These are phyloP conservation scores for Umbellularia californica DNA, from an alignment of 164 flowering plant genomes.

Conservation along the genomic window DNA sequence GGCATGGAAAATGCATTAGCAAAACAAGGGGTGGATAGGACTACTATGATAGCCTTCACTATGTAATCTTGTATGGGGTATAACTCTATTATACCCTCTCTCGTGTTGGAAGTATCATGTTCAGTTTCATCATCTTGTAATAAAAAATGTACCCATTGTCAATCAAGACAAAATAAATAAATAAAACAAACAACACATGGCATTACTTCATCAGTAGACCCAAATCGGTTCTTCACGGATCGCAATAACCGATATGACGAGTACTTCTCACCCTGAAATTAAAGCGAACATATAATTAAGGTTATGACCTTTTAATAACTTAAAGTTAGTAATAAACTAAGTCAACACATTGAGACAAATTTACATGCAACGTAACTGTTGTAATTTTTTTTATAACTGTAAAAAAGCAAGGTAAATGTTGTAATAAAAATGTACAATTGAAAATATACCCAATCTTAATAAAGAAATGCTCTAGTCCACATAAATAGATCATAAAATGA, in stretches of 20 bases:
- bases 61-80: too few relatives aligned
- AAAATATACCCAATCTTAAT: not conserved
- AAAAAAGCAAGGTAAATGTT: not conserved
- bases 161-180: not conserved
- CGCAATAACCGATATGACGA: constrained; percentile 88
- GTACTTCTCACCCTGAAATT: constrained; percentile 71
- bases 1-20: too few relatives aligned
- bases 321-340: constrained; percentile 1
- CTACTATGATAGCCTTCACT: too few relatives aligned
- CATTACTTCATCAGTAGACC: constrained; percentile 89
- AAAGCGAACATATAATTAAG: constrained; percentile 1
- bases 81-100: too few relatives aligned
- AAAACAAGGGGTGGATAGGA: too few relatives aligned
- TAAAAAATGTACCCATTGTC: not conserved
- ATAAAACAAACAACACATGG: constrained; percentile 1
- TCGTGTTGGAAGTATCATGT: too few relatives aligned
- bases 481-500: not conserved
- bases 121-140: not conserved
- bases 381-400: not conserved
- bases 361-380: not conserved
- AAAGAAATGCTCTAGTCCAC: not conserved
- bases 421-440: not conserved
- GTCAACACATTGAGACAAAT: not conserved
- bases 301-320: not conserved
- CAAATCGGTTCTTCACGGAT: constrained; percentile 92